phyloP scores from a whole-genome alignment of 805 yeast genomes.

The Cyberlindnera suaveolens region DNA sequence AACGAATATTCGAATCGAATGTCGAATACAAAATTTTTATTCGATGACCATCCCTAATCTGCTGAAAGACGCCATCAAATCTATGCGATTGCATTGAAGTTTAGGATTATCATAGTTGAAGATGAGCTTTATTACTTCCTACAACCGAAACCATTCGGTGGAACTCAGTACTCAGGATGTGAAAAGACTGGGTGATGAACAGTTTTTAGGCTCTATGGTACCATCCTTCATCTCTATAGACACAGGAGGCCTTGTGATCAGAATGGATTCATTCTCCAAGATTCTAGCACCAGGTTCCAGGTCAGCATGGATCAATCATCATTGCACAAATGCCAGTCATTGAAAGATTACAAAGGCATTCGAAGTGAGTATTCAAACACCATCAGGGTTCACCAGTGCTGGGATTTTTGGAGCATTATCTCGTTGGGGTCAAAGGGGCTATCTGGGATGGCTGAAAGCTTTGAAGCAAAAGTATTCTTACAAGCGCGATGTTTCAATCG shows the following conservation, averaged over 20 bases:
- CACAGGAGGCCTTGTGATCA: conserved; percentile 19
- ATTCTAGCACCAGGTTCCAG: conserved; percentile 84
- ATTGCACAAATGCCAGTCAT: conserved; percentile 61
- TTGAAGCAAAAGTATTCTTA: conserved; percentile 71
- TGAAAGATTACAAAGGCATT: conserved; percentile 63
- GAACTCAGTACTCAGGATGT: conserved; percentile 35
- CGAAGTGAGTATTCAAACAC: conserved; percentile 76
- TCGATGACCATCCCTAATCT: too few species aligned
- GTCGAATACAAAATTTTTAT: too few species aligned
- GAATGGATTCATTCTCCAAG: conserved; percentile 91
- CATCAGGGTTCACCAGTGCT: conserved; percentile 77
- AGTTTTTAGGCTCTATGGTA: conserved; percentile 60
- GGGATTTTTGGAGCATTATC: conserved; percentile 62
- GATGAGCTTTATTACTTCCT: conserved; percentile 13
- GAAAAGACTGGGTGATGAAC: conserved; percentile 30
- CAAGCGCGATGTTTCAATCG: conserved; percentile 77
- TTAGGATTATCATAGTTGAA: not conserved
- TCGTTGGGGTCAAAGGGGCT: conserved; percentile 89
- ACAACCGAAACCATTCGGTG: conserved; percentile 28
- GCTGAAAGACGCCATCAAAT: not conserved
- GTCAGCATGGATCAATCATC: conserved; percentile 87
- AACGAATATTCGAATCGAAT: too few species aligned
- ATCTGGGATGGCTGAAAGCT: conserved; percentile 83
- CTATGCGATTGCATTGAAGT: not conserved
- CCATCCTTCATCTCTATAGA: conserved; percentile 74